A percentile compares a stretch with the other conserved stretches of the same genome.
Conservation (phyloP, 78 protist species). For the Acrasis kona region DNA sequence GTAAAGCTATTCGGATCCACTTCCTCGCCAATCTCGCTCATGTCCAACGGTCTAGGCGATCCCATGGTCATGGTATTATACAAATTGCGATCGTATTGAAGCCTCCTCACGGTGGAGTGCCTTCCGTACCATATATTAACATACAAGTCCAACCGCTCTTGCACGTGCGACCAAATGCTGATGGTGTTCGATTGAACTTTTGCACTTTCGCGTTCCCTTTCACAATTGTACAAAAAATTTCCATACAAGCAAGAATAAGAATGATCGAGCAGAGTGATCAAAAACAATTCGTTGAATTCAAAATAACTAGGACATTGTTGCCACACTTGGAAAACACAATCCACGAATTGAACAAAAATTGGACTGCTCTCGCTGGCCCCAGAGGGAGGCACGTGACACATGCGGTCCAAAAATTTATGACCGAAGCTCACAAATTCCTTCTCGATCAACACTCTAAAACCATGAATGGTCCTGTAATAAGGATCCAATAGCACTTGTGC, state of each 20-base stretch:
- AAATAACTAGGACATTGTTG: conserved; percentile 46
- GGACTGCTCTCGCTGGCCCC: conserved; percentile 45
- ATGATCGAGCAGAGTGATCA: conserved; percentile 12
- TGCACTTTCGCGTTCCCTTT: conserved; percentile 25
- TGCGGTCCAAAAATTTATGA: conserved; percentile 60
- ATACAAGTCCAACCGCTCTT: not conserved
- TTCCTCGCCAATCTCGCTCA: no score
- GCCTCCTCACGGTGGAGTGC: no score
- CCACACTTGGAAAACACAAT: conserved; percentile 50
- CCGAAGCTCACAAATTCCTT: conserved; percentile 69
- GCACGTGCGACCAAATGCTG: not conserved
- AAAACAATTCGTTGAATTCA: conserved; percentile 50
- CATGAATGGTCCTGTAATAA: conserved; percentile 68
- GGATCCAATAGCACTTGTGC: conserved; percentile 71
- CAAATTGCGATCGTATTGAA: no score
- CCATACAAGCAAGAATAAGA: conserved; percentile 42
- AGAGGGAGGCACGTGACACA: not conserved
- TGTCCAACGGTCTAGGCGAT: no score
- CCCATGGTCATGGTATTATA: no score
- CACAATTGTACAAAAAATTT: conserved; percentile 41
- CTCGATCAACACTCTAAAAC: conserved; percentile 71
- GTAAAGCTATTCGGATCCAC: no score
- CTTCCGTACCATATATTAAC: no score
- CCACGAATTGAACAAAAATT: conserved; percentile 60
- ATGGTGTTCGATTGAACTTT: not conserved